phyloP scores from a whole-genome alignment of 2,329 filamentous ascomycete species.

The Byssochlamys sp. region DNA sequence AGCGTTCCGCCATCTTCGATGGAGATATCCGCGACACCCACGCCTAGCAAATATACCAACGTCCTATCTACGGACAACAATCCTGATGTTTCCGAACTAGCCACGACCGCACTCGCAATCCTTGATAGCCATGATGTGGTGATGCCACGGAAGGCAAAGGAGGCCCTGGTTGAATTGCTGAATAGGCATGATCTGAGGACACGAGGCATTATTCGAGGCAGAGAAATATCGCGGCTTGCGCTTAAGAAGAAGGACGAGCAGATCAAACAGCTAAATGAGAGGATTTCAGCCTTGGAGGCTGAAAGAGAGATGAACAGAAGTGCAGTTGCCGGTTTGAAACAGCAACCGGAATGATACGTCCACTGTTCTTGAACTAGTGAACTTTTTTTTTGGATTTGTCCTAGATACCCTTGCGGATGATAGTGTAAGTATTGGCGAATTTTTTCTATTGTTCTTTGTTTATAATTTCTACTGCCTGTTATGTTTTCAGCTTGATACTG shows the following conservation, averaged over 20 bases:
- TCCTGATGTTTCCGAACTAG: conserved; percentile 14
- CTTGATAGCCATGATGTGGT: conserved; percentile 26
- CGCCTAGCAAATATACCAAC: conserved; percentile 21
- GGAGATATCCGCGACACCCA: conserved; percentile 24
- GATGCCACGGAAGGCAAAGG: conserved; percentile 23
- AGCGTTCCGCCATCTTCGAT: conserved; percentile 12
- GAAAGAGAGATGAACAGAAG: conserved; percentile 46
- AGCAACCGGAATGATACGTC: not conserved
- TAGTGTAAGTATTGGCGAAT: not conserved
- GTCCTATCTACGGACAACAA: conserved; percentile 13
- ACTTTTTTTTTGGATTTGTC: not conserved
- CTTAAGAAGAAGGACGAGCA: conserved; percentile 56
- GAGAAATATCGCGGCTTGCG: conserved; percentile 56
- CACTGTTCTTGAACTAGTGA: not conserved
- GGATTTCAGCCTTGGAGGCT: conserved; percentile 50
- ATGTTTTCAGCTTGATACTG: not conserved
- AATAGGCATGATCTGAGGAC: conserved; percentile 48
- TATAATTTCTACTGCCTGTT: not conserved
- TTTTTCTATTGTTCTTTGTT: not conserved
- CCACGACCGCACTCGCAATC: conserved; percentile 19
- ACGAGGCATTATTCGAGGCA: conserved; percentile 53
- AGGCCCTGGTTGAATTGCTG: conserved; percentile 37
- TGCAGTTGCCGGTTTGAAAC: conserved; percentile 32
- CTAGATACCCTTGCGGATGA: not conserved
- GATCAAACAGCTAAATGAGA: conserved; percentile 56